Evolutionary conservation across 1,284 basidiomycete genomes (phyloP).

Genomic region (Erythrobasidium hasegawianum): DNA sequence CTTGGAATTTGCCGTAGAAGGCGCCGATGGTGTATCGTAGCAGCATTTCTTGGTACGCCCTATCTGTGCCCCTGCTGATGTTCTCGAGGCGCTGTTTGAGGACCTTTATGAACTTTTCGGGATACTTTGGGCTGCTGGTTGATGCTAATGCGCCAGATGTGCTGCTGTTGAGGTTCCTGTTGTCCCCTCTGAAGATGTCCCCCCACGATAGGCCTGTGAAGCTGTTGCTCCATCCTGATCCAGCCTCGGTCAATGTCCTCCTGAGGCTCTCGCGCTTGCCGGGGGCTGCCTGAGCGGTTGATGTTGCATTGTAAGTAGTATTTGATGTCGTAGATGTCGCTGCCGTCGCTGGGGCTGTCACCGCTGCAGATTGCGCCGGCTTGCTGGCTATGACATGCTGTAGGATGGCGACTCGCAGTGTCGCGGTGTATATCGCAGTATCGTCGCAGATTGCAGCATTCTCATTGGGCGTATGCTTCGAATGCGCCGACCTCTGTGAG

Average conservation of each 20-base stretch:
- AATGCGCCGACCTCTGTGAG: constrained; percentile 19
- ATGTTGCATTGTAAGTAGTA: neutral
- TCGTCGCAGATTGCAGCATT: constrained; percentile 17
- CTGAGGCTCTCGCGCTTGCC: constrained; percentile 7
- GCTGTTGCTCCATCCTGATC: constrained; percentile 11
- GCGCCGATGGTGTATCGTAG: constrained; percentile 81
- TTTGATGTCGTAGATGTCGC: constrained; percentile 8
- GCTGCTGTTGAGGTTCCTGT: neutral
- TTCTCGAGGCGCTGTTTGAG: constrained; percentile 79
- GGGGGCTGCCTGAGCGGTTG: neutral
- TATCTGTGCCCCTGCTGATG: constrained; percentile 85
- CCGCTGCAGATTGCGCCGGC: constrained; percentile 10
- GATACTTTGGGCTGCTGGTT: constrained; percentile 52
- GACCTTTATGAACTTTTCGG: constrained; percentile 83
- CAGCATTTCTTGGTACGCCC: constrained; percentile 76
- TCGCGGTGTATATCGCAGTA: constrained; percentile 39
- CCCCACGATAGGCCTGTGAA: constrained; percentile 20
- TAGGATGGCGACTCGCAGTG: constrained; percentile 41
- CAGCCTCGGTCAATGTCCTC: neutral
- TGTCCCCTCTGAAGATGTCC: constrained; percentile 27
- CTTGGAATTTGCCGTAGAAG: constrained; percentile 70
- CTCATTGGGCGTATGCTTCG: neutral
- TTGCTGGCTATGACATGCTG: constrained; percentile 20
- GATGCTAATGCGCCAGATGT: neutral
- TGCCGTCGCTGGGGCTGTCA: no score